These are phyloP conservation scores for Protomyces inouyei DNA, from an alignment of 1,139 yeast species.

Conservation along the genomic window DNA sequence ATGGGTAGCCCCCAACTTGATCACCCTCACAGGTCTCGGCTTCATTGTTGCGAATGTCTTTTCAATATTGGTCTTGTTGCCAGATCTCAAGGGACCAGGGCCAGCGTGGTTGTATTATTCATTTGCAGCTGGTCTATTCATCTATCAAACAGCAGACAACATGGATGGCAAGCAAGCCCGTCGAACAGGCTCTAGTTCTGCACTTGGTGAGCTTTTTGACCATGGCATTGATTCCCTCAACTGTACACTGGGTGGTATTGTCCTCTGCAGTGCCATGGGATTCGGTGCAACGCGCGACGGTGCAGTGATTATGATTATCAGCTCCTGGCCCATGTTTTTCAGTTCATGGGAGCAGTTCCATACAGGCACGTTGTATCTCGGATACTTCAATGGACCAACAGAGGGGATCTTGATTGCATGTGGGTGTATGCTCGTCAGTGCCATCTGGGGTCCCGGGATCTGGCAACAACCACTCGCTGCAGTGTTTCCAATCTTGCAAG, in stretches of 20 bases:
- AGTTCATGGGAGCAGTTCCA: conserved; percentile 57
- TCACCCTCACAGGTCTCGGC: conserved; percentile 61
- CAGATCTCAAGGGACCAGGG: conserved; percentile 49
- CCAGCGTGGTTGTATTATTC: conserved; percentile 67
- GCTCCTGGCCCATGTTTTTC: conserved; percentile 56
- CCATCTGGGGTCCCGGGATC: conserved; percentile 55
- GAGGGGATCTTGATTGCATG: conserved; percentile 67
- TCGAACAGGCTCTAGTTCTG: conserved; percentile 69
- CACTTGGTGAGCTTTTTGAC: conserved; percentile 61
- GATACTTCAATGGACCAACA: conserved; percentile 71
- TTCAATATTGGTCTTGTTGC: conserved; percentile 51
- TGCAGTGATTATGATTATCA: conserved; percentile 54
- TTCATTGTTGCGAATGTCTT: conserved; percentile 55
- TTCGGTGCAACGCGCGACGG: conserved; percentile 43
- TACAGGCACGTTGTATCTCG: conserved; percentile 64
- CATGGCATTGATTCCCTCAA: conserved; percentile 77
- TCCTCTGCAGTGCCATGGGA: conserved; percentile 43
- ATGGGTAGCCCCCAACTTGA: conserved; percentile 72
- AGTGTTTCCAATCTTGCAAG: not conserved
- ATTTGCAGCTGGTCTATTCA: conserved; percentile 64
- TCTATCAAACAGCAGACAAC: conserved; percentile 76
- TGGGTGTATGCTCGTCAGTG: conserved; percentile 52
- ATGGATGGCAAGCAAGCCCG: conserved; percentile 83
- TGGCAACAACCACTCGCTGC: conserved; percentile 46
- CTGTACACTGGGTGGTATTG: conserved; percentile 46